phyloP scores from a whole-genome alignment of 179 eudicot genomes.

The Amaranthus tricolor region DNA sequence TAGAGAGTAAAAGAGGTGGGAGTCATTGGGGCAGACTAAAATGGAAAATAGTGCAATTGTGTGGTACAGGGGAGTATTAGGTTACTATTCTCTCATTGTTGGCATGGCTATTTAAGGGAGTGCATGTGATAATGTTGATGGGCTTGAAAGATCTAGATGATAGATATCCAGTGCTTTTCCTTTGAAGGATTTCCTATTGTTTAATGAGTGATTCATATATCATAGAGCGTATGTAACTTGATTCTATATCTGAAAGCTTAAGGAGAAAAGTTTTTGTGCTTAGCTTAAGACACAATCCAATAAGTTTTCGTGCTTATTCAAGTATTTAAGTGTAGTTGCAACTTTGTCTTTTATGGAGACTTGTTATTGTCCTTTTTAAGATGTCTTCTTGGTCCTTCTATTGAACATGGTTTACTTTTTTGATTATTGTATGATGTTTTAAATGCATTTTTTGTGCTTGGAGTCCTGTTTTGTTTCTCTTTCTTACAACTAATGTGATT shows the following conservation, averaged over 20 bases:
- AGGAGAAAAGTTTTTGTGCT: slow-evolving; percentile 3
- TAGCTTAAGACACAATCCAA: not conserved
- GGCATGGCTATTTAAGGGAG: not conserved
- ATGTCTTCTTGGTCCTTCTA: too few species aligned
- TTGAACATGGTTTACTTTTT: too few species aligned
- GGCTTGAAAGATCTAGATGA: not conserved
- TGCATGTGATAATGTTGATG: slow-evolving; percentile 5
- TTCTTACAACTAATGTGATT: too few species aligned
- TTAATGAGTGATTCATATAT: not conserved
- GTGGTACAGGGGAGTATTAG: not conserved
- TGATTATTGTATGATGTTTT: too few species aligned
- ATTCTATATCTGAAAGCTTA: slow-evolving; percentile 6
- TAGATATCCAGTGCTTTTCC: not conserved
- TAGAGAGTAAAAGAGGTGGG: too few species aligned
- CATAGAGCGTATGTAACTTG: not conserved
- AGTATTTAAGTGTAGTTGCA: not conserved
- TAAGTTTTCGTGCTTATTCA: not conserved
- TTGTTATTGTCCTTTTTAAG: too few species aligned
- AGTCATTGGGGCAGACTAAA: too few species aligned
- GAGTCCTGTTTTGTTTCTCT: too few species aligned
- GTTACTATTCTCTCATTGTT: not conserved
- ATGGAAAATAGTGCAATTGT: too few species aligned
- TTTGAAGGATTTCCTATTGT: not conserved
- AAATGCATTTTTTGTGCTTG: too few species aligned
- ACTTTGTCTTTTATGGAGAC: too few species aligned